Base-by-base conservation (phyloP, 129 eudicot genomes). In the Saussurea involucrata region DNA sequence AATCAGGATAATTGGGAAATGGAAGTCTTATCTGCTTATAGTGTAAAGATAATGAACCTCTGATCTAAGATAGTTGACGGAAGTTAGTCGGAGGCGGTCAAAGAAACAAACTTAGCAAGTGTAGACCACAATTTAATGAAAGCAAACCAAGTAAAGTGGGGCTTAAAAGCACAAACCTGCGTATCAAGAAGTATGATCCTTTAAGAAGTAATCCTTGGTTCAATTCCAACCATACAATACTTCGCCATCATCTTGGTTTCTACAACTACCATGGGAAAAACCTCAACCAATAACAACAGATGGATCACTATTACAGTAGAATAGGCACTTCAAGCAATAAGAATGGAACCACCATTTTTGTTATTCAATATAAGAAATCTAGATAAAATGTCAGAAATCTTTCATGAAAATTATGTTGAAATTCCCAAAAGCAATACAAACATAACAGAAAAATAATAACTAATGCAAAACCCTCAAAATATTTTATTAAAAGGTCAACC, bases 141-240 rank as follows among this genome's bases (percentile, higher is more conserved):
- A 7, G n/a, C n/a, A 7, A 11, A 0, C 49, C 4, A 80, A 64
- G 3, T 17, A 20, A 46, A 34, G 37, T 9, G 0, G 8, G 11
- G 25, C 31, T 25, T 42, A 10, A 15, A 78, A 37, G 60, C 1
- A 27, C 32, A 25, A 40, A 87, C 98, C 98, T 92, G 98, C 46
- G 96, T 89, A 81, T 95, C 98, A n/a, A 95, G 96, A 78, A 95
- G 97, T 77, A 95, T 95, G 71, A 95, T 86, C 71, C 98, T 79
- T 74, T 95, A 97, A 17, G 96, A 81, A 10, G 97, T 74, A 66
- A 95, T 84, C 73, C 98, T 81, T 33, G 98, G 98, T 81, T 95
- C 98, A 70, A 95, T 92, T n/a, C 98, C 98, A 33, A 80, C 80
- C 5, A 97, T 91, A 67, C 88, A 89, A 83, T 95, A 97, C 85